phyloP scores from a whole-genome alignment of 352 stramenopile species.

The Vaucheria bursata region DNA sequence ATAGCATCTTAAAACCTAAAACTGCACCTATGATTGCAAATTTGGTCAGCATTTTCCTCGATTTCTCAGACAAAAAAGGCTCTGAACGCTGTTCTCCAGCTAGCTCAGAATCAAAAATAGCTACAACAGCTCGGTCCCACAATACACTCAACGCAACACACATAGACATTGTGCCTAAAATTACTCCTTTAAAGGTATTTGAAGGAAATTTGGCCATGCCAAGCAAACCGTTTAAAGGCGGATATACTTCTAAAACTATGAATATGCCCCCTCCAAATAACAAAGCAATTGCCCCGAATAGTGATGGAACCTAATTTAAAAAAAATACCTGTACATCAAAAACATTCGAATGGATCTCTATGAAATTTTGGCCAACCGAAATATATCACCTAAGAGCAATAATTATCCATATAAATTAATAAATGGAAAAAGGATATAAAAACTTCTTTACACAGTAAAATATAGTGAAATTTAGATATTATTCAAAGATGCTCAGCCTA shows the following conservation, averaged over 20 bases:
- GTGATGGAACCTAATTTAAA: neutral
- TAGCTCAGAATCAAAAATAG: neutral
- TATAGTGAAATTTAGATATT: no score
- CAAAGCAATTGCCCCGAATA: neutral
- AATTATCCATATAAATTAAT: no score
- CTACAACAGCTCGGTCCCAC: slow-evolving; percentile 3
- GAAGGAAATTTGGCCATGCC: neutral
- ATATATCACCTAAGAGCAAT: no score
- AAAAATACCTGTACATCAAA: no score
- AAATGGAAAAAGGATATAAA: no score
- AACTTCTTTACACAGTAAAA: no score
- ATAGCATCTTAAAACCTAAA: neutral
- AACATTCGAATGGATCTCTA: no score
- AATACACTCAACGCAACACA: neutral
- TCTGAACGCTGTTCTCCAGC: neutral
- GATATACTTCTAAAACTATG: neutral
- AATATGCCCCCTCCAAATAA: neutral
- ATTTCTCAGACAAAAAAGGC: neutral
- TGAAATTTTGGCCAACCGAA: no score
- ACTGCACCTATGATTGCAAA: neutral
- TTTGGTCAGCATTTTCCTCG: neutral
- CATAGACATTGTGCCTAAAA: neutral
- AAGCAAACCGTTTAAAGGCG: neutral
- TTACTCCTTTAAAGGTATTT: neutral
- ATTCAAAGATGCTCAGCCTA: no score